Evolutionary conservation across 352 stramenopile genomes (phyloP).

Genomic region (Pythium oligandrum): DNA sequence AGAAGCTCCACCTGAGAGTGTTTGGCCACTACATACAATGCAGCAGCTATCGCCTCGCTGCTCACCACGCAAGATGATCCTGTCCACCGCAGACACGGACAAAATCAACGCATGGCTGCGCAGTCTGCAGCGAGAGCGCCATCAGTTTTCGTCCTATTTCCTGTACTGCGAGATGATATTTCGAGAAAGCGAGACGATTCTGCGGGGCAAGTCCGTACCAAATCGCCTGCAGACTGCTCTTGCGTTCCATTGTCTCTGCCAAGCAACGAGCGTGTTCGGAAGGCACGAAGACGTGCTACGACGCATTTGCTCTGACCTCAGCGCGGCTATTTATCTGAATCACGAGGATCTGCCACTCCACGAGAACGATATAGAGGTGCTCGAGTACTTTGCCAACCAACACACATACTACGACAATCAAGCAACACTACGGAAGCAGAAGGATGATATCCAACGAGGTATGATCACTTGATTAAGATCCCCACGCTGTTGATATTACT

Average conservation of each 20-base stretch:
- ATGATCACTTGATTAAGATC: background rate
- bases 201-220: conserved; percentile 52
- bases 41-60: conserved; percentile 18
- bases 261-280: conserved; percentile 50
- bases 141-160: conserved; percentile 56
- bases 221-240: conserved; percentile 70
- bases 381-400: conserved; percentile 53
- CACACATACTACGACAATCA: conserved; percentile 64
- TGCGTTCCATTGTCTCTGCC: conserved; percentile 71
- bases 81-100: conserved; percentile 35
- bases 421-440: background rate
- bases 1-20: conserved; percentile 14
- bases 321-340: conserved; percentile 53
- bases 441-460: background rate
- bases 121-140: conserved; percentile 35
- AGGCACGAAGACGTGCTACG: conserved; percentile 52
- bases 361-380: conserved; percentile 43
- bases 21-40: conserved; percentile 17
- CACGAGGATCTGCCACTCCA: conserved; percentile 20
- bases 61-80: conserved; percentile 23
- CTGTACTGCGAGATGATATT: conserved; percentile 77
- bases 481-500: no score
- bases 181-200: conserved; percentile 48
- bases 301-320: conserved; percentile 56
- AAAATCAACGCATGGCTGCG: conserved; percentile 67